Percentiles rank a stretch among this genome's conserved stretches.
Evolutionary conservation across 345 rosid genomes (phyloP).

Genomic region (Euclidium syriacum): DNA sequence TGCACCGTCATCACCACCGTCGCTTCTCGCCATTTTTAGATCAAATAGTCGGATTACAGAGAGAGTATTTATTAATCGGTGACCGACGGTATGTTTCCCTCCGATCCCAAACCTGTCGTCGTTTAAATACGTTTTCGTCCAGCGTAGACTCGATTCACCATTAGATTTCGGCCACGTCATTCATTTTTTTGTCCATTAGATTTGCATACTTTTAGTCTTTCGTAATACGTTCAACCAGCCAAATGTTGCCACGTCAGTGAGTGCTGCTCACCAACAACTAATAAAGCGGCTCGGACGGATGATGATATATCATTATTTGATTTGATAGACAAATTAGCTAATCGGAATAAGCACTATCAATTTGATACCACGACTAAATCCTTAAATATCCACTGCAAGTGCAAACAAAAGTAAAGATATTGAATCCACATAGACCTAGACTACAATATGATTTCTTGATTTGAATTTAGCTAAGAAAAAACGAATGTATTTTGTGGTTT

Average conservation of each 20-base stretch:
- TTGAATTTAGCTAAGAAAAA: too few species aligned
- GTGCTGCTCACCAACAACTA: neutral
- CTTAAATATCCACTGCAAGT: too few species aligned
- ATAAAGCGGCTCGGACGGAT: neutral
- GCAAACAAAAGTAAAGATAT: too few species aligned
- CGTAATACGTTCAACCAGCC: conserved; percentile 27
- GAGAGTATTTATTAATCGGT: neutral
- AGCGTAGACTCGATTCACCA: neutral
- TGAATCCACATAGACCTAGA: too few species aligned
- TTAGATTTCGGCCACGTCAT: conserved; percentile 24
- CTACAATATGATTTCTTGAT: too few species aligned
- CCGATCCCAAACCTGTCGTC: neutral
- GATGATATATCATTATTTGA: too few species aligned
- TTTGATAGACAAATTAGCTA: too few species aligned
- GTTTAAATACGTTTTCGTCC: conserved; percentile 16
- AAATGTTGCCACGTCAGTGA: conserved; percentile 10
- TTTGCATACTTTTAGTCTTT: conserved; percentile 5
- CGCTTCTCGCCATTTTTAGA: conserved; percentile 33
- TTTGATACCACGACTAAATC: neutral
- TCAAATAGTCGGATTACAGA: neutral
- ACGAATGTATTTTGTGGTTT: too few species aligned
- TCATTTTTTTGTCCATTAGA: conserved; percentile 13
- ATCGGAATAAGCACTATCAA: too few species aligned
- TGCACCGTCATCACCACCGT: conserved; percentile 30
- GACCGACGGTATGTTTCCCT: neutral